A percentile compares a stretch with the other conserved stretches of the same genome.
Conservation (phyloP, 495 filamentous ascomycete genomes). For the Astrothelium subdiscretum region DNA sequence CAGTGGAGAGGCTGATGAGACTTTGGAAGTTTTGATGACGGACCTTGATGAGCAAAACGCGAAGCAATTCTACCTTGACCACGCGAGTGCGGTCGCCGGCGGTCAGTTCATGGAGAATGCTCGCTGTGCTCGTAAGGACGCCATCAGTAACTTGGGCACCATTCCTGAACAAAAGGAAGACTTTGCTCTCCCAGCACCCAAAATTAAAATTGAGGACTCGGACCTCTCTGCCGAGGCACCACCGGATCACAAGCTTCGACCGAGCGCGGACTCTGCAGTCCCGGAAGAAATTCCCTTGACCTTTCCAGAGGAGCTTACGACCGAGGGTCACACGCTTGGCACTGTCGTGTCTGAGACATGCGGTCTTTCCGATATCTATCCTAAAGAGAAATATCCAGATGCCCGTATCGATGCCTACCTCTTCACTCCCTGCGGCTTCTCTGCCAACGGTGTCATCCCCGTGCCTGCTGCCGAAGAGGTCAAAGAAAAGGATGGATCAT, state of each 20-base stretch:
- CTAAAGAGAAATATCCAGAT: constrained; percentile 76
- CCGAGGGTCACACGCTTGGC: constrained; percentile 88
- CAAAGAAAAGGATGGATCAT: not conserved
- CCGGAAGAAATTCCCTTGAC: constrained; percentile 43
- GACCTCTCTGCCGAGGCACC: constrained; percentile 72
- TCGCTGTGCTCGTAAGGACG: constrained; percentile 39
- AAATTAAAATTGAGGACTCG: constrained; percentile 25
- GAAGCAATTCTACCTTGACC: constrained; percentile 89
- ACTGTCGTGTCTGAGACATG: constrained; percentile 85
- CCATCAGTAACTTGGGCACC: constrained; percentile 38
- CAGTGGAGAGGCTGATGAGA: constrained; percentile 57
- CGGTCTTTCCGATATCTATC: constrained; percentile 83
- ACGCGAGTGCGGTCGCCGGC: constrained; percentile 83
- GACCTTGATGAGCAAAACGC: constrained; percentile 87
- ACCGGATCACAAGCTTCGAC: constrained; percentile 46
- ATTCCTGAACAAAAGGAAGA: constrained; percentile 23
- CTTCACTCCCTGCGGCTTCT: constrained; percentile 96
- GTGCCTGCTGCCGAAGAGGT: constrained; percentile 41
- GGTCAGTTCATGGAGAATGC: constrained; percentile 52
- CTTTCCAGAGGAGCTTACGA: constrained; percentile 64
- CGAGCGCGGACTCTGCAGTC: constrained; percentile 33
- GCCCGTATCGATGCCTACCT: constrained; percentile 92
- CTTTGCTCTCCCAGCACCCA: constrained; percentile 30
- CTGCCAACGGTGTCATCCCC: constrained; percentile 92
- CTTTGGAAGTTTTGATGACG: constrained; percentile 95